phyloP scores from a whole-genome alignment of 1,284 basidiomycete genomes.

The Pseudozyma pruni region DNA sequence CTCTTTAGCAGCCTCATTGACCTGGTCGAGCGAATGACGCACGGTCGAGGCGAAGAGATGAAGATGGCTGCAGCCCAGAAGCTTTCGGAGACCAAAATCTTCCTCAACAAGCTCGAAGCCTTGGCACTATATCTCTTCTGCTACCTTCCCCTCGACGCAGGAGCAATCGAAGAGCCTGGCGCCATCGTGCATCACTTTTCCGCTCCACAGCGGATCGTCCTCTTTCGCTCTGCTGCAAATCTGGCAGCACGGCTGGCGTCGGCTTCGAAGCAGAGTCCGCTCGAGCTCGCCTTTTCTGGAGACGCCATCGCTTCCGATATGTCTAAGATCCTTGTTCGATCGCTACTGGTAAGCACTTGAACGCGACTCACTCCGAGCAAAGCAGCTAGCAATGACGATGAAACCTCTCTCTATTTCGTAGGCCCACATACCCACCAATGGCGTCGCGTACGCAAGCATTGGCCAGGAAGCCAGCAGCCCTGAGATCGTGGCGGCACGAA shows the following conservation, averaged over 20 bases:
- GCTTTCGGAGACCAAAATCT: slow-evolving; percentile 3
- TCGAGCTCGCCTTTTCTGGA: slow-evolving; percentile 6
- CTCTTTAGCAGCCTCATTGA: slow-evolving; percentile 9
- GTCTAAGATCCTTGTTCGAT: background rate
- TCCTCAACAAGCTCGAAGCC: slow-evolving; percentile 15
- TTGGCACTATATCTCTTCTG: slow-evolving; percentile 16
- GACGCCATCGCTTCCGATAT: slow-evolving; percentile 3
- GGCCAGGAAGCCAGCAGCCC: background rate
- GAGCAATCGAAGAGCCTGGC: background rate
- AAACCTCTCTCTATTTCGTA: background rate
- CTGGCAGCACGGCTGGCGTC: slow-evolving; percentile 13
- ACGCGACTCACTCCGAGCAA: no score
- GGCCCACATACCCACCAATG: background rate
- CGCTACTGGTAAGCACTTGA: slow-evolving; percentile 11
- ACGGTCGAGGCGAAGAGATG: background rate
- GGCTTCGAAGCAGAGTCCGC: slow-evolving; percentile 6
- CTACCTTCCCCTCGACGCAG: slow-evolving; percentile 2
- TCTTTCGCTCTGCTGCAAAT: slow-evolving; percentile 27
- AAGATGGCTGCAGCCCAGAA: background rate
- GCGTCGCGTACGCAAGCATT: background rate
- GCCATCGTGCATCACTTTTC: slow-evolving; percentile 13
- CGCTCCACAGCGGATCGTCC: slow-evolving; percentile 1
- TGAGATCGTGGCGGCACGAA: background rate
- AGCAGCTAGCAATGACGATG: background rate
- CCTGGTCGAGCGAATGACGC: background rate